Evolutionary conservation across 1,139 yeast genomes (phyloP).

Genomic region (Hansenula sp.): DNA sequence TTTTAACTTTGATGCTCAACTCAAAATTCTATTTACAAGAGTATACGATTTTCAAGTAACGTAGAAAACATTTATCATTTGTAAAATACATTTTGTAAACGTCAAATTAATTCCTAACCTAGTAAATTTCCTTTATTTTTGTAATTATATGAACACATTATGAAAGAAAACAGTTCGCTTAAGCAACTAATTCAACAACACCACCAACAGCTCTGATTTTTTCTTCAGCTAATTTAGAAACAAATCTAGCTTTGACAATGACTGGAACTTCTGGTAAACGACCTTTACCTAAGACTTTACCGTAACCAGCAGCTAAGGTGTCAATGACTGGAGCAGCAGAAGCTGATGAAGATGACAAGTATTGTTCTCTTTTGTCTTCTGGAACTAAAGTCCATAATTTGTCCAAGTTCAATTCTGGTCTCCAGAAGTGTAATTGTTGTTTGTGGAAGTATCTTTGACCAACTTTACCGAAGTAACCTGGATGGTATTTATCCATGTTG

Average conservation of each 20-base stretch:
- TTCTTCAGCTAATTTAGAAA: slow-evolving; percentile 98
- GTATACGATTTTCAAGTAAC: too few relatives aligned
- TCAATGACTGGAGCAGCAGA: slow-evolving; percentile 98
- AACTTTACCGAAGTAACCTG: slow-evolving; percentile 99
- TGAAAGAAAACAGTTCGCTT: slow-evolving; percentile 28
- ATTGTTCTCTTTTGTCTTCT: slow-evolving; percentile 91
- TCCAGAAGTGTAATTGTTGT: slow-evolving; percentile 96
- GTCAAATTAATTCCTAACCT: neutral
- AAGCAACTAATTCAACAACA: slow-evolving; percentile 98
- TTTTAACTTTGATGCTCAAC: too few relatives aligned
- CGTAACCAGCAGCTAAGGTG: slow-evolving; percentile 99
- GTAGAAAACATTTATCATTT: too few relatives aligned
- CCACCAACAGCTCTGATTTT: slow-evolving; percentile 99
- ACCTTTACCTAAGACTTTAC: slow-evolving; percentile 99
- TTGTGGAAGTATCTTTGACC: slow-evolving; percentile 99
- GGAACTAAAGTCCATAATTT: slow-evolving; percentile 98
- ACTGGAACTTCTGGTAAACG: slow-evolving; percentile 97
- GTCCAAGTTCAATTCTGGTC: slow-evolving; percentile 97
- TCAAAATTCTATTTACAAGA: too few relatives aligned
- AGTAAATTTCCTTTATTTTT: neutral
- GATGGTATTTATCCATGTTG: slow-evolving; percentile 99
- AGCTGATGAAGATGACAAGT: slow-evolving; percentile 79
- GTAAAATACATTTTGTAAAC: neutral
- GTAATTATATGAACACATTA: neutral
- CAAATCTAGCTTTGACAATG: slow-evolving; percentile 99